Evolutionary conservation across 75 land plant genomes (phyloP).

Genomic region (Larix kaempferi): DNA sequence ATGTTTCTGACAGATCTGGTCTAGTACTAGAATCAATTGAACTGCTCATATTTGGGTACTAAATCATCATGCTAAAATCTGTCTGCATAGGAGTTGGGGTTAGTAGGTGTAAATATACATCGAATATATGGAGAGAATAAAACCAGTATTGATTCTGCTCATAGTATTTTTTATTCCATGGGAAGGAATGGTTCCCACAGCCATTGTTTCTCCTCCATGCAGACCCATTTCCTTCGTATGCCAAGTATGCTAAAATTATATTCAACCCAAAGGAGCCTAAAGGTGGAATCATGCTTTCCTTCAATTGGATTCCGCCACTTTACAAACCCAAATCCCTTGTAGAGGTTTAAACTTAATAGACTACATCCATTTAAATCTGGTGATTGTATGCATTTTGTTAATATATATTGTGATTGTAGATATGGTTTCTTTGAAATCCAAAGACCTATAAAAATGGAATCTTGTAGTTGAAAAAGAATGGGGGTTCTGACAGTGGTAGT

Average conservation of each 20-base stretch:
- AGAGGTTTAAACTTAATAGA: neutral
- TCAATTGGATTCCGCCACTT: conserved; percentile 4
- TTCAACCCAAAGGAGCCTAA: conserved; percentile 10
- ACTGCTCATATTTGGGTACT: neutral
- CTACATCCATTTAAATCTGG: neutral
- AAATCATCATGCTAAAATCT: neutral
- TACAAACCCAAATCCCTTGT: neutral
- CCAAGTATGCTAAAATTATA: conserved; percentile 12
- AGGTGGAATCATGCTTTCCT: conserved; percentile 7
- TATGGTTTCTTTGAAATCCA: neutral
- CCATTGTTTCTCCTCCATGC: conserved; percentile 10
- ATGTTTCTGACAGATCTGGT: too few species aligned
- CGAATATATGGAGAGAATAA: neutral
- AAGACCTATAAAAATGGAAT: neutral
- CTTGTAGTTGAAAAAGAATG: neutral
- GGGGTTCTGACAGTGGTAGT: neutral
- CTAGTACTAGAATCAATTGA: neutral
- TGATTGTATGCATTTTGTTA: neutral
- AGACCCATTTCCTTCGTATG: conserved; percentile 10
- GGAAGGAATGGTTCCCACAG: conserved; percentile 1
- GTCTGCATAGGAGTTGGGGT: neutral
- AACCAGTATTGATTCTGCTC: neutral
- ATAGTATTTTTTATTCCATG: neutral
- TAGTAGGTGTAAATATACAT: neutral
- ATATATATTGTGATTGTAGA: neutral